phyloP scores from a whole-genome alignment of 805 yeast genomes.

The Saccharomyces paradoxus region DNA sequence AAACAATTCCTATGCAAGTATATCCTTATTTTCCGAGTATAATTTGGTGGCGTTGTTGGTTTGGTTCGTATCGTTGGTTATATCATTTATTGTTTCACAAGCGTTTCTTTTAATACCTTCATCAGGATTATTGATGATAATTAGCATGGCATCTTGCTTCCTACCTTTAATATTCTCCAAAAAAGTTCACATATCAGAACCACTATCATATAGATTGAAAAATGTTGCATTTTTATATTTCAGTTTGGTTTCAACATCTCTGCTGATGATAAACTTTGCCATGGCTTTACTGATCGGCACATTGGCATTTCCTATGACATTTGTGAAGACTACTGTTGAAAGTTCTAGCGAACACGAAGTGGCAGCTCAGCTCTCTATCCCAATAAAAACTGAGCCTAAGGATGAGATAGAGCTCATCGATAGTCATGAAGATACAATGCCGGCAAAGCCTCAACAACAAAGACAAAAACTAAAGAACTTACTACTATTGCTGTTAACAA shows the following conservation, averaged over 20 bases:
- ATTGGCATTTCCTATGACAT: constrained; percentile 66
- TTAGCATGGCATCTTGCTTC: constrained; percentile 13
- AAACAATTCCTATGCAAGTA: constrained; percentile 24
- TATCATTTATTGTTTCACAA: constrained; percentile 22
- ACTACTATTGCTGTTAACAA: constrained; percentile 36
- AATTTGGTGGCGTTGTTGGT: constrained; percentile 15
- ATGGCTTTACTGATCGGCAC: constrained; percentile 66
- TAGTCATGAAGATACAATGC: background rate
- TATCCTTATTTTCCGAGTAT: constrained; percentile 13
- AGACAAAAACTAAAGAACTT: constrained; percentile 20
- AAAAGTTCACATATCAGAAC: constrained; percentile 14
- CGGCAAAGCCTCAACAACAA: background rate
- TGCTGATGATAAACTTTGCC: constrained; percentile 77
- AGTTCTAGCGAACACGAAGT: background rate
- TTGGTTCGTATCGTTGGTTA: constrained; percentile 28
- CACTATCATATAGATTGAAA: constrained; percentile 30
- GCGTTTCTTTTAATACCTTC: constrained; percentile 11
- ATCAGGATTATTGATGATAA: constrained; percentile 10
- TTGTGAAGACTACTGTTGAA: constrained; percentile 30
- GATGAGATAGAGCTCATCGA: constrained; percentile 3
- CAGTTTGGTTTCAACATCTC: constrained; percentile 61
- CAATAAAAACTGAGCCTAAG: background rate
- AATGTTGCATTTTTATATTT: constrained; percentile 48
- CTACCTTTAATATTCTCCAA: constrained; percentile 13
- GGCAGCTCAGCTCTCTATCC: background rate